phyloP scores from a whole-genome alignment of 495 filamentous ascomycete genomes.

The Thozetella sp. region DNA sequence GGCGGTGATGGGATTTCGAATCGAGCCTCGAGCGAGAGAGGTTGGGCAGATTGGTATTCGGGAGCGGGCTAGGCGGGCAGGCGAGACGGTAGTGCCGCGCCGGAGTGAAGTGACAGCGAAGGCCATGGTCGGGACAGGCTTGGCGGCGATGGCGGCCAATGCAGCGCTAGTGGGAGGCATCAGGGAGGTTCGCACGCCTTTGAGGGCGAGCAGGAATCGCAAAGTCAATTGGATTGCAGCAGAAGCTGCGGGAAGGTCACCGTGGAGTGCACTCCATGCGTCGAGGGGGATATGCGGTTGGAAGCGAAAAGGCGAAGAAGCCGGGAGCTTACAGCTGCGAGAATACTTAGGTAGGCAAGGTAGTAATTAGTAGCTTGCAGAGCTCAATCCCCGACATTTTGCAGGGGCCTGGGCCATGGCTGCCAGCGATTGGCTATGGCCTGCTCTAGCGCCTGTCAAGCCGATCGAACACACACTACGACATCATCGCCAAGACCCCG shows the following conservation, averaged over 20 bases:
- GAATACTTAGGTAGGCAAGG: too few species aligned
- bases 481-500: too few species aligned
- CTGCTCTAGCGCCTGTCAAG: too few species aligned
- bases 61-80: not conserved
- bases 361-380: too few species aligned
- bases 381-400: too few species aligned
- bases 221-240: not conserved
- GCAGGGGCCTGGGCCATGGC: too few species aligned
- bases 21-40: not conserved
- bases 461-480: too few species aligned
- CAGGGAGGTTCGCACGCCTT: not conserved
- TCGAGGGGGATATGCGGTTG: not conserved
- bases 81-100: not conserved
- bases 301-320: not conserved
- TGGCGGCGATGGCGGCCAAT: not conserved
- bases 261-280: not conserved
- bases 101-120: not conserved
- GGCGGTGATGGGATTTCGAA: not conserved
- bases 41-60: not conserved
- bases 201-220: not conserved
- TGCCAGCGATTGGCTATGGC: too few species aligned
- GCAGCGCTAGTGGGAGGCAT: not conserved
- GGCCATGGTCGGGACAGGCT: not conserved
- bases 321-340: not conserved
- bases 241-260: slow-evolving; percentile 1